A percentile compares a stretch with the other conserved stretches of the same genome.
Evolutionary conservation across 371 early-diverging fungal genomes (phyloP).

Genomic region (Apophysomyces variabilis): DNA sequence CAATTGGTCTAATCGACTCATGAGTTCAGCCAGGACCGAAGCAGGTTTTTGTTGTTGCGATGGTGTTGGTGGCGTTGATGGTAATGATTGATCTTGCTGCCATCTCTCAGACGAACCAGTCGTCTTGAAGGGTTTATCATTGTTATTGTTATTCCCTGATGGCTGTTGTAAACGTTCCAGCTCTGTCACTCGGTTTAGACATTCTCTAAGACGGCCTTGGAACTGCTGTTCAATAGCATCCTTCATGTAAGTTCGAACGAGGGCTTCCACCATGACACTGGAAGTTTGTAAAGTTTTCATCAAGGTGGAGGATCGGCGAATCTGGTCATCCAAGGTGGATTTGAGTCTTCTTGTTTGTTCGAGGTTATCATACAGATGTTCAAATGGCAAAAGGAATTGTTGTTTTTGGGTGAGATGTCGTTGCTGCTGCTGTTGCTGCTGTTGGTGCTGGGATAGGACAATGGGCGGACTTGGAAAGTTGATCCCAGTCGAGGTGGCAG

Average conservation of each 20-base stretch:
- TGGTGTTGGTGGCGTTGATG: too few relatives aligned
- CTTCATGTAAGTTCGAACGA: constrained; percentile 66
- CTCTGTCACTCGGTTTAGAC: constrained; percentile 26
- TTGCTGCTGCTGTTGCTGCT: neutral
- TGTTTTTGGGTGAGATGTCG: constrained; percentile 41
- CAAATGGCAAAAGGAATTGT: constrained; percentile 60
- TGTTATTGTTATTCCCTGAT: neutral
- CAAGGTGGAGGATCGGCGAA: constrained; percentile 72
- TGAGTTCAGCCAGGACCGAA: constrained; percentile 27
- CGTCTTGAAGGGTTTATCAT: constrained; percentile 13
- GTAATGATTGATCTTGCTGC: neutral
- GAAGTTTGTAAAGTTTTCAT: constrained; percentile 75
- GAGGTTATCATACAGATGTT: constrained; percentile 60
- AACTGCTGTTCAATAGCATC: constrained; percentile 37
- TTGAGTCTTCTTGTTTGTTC: constrained; percentile 60
- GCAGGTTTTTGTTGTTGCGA: constrained; percentile 11
- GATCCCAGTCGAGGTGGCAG: constrained; percentile 23
- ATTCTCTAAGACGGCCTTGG: constrained; percentile 26
- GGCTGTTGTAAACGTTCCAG: constrained; percentile 24
- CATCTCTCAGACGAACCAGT: constrained; percentile 17
- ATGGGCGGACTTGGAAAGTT: constrained; percentile 50
- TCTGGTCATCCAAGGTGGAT: constrained; percentile 73
- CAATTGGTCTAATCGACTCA: constrained; percentile 41
- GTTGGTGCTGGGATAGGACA: constrained; percentile 50
- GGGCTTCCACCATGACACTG: constrained; percentile 73